Conservation (phyloP, 2,329 filamentous ascomycete species). For the Cercospora brassicicola region DNA sequence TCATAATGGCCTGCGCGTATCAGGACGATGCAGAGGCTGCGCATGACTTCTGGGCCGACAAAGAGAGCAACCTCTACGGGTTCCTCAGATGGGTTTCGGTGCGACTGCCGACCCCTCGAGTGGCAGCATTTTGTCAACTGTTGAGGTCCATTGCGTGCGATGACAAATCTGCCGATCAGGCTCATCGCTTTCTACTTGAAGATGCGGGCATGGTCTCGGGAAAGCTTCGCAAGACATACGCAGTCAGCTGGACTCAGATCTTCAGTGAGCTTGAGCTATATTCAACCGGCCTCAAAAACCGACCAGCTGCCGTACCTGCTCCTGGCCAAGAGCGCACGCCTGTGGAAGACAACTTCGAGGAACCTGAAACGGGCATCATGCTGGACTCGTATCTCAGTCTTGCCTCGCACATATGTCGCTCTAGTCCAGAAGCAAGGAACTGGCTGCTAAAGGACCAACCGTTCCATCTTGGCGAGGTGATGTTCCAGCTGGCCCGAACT, state of each 20-base stretch:
- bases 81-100: slow-evolving; percentile 98
- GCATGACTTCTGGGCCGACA: slow-evolving; percentile 85
- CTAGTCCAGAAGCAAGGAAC: slow-evolving; percentile 69
- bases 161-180: slow-evolving; percentile 75
- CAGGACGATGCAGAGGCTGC: slow-evolving; percentile 82
- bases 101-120: slow-evolving; percentile 89
- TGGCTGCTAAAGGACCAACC: slow-evolving; percentile 69
- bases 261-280: slow-evolving; percentile 87
- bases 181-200: slow-evolving; percentile 86
- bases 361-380: slow-evolving; percentile 95
- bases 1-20: slow-evolving; percentile 89
- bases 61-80: slow-evolving; percentile 87
- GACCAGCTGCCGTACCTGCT: slow-evolving; percentile 61
- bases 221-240: slow-evolving; percentile 78
- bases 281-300: slow-evolving; percentile 73
- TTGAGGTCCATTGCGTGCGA: slow-evolving; percentile 83
- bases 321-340: slow-evolving; percentile 39
- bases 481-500: slow-evolving; percentile 77
- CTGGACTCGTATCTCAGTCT: slow-evolving; percentile 89
- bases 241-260: slow-evolving; percentile 89
- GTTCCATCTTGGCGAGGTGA: slow-evolving; percentile 69
- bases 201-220: slow-evolving; percentile 62
- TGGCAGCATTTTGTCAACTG: slow-evolving; percentile 96
- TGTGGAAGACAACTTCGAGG: slow-evolving; percentile 57
- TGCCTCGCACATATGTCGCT: slow-evolving; percentile 74